Conservation (phyloP, 225 moss, liverwort and hornwort species). For the Polytrichum formosum region DNA sequence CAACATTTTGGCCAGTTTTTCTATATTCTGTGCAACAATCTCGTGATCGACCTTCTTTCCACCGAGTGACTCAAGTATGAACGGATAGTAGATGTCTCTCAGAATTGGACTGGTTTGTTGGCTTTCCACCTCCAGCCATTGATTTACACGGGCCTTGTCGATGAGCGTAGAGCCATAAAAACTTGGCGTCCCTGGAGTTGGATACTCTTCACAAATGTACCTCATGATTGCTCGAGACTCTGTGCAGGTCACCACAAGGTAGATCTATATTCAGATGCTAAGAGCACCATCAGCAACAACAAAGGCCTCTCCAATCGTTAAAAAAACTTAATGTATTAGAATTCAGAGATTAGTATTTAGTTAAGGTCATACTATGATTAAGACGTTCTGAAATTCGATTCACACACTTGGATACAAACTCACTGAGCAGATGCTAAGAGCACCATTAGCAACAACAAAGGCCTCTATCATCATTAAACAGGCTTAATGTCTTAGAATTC, state of each 20-base stretch:
- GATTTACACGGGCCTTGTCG: slow-evolving; percentile 49
- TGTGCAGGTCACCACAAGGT: slow-evolving; percentile 4
- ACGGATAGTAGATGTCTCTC: no score
- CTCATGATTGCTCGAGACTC: slow-evolving; percentile 64
- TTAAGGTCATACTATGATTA: no score
- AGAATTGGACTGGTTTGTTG: slow-evolving; percentile 5
- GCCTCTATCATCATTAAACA: background rate
- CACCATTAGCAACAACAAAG: background rate
- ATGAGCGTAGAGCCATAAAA: slow-evolving; percentile 30
- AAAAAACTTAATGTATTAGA: no score
- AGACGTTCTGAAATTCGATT: no score
- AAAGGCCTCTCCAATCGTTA: background rate
- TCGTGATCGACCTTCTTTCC: slow-evolving; percentile 11
- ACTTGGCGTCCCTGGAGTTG: slow-evolving; percentile 38
- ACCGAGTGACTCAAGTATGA: no score
- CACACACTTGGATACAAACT: no score
- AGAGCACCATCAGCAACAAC: no score
- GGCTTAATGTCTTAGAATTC: background rate
- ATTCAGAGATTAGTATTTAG: no score
- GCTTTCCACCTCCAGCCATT: slow-evolving; percentile 63
- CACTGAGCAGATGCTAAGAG: background rate
- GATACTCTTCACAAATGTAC: slow-evolving; percentile 42
- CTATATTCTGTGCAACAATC: slow-evolving; percentile 14
- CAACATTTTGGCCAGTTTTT: slow-evolving; percentile 37
- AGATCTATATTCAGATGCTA: no score